phyloP scores from a whole-genome alignment of 192 early-diverging fungal genomes.

The Jimgerdemannia lactiflua region DNA sequence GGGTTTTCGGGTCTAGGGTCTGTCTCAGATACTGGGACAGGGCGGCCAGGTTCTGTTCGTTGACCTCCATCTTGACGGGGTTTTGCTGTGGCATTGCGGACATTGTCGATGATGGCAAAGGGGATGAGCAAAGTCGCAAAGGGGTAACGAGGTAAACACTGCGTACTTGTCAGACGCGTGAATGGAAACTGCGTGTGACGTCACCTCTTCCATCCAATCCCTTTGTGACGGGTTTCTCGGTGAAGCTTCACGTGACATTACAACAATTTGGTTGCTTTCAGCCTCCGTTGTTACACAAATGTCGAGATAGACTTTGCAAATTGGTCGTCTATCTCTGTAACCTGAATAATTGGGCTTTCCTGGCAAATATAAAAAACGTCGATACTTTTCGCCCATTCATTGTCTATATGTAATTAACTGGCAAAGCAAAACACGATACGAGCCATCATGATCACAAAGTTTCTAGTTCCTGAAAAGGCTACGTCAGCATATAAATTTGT shows the following conservation, averaged over 20 bases:
- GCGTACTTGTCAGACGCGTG: not conserved
- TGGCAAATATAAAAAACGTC: no score
- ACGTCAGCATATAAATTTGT: no score
- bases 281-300: no score
- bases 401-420: no score
- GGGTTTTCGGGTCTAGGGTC: conserved; percentile 58
- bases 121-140: not conserved
- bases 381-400: no score
- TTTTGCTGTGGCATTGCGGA: not conserved
- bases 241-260: no score
- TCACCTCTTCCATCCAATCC: not conserved
- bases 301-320: no score
- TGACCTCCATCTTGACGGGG: conserved; percentile 39
- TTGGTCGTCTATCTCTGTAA: no score
- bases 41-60: conserved; percentile 43
- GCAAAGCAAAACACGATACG: no score
- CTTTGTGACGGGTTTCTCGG: not conserved
- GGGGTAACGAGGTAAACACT: not conserved
- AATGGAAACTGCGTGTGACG: not conserved
- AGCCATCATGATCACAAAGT: no score
- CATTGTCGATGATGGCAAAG: not conserved
- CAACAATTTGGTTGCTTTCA: not conserved
- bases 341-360: no score
- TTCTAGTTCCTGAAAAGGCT: no score
- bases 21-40: conserved; percentile 52